Evolutionary conservation across 2,329 filamentous ascomycete genomes (phyloP).

Genomic region (Hyphodiscus sp.): DNA sequence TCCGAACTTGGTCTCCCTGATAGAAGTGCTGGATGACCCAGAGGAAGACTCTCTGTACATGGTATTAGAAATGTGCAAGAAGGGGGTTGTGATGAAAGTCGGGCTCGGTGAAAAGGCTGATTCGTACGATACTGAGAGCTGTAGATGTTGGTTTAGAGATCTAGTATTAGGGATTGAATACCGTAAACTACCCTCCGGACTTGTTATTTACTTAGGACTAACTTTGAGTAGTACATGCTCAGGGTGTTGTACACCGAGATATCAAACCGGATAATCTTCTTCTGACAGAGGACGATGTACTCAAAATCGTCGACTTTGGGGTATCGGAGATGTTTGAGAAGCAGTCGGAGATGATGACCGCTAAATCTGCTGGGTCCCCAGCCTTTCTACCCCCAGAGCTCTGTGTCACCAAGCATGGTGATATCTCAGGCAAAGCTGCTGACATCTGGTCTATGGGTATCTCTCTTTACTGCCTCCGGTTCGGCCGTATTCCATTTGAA

Average conservation of each 20-base stretch:
- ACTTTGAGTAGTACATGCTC: slow-evolving; percentile 66
- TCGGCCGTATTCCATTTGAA: slow-evolving; percentile 83
- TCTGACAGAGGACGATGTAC: slow-evolving; percentile 81
- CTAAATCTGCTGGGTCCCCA: slow-evolving; percentile 89
- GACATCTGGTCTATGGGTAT: slow-evolving; percentile 99
- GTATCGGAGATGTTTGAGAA: slow-evolving; percentile 98
- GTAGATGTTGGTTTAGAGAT: slow-evolving; percentile 89
- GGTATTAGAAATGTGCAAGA: slow-evolving; percentile 98
- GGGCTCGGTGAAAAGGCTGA: slow-evolving; percentile 76
- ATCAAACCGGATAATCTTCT: slow-evolving; percentile 98
- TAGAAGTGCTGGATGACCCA: slow-evolving; percentile 93
- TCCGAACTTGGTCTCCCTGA: slow-evolving; percentile 83
- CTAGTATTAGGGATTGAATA: slow-evolving; percentile 94
- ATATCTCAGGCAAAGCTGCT: slow-evolving; percentile 80
- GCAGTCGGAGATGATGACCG: slow-evolving; percentile 76
- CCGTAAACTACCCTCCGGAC: slow-evolving; percentile 44
- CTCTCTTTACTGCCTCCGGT: slow-evolving; percentile 86
- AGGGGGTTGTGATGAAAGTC: slow-evolving; percentile 95
- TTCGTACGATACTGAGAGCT: slow-evolving; percentile 76
- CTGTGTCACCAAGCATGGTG: slow-evolving; percentile 77
- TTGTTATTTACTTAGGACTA: slow-evolving; percentile 8
- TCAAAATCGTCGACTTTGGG: slow-evolving; percentile 98
- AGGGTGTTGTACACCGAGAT: slow-evolving; percentile 91
- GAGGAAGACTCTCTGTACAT: slow-evolving; percentile 96
- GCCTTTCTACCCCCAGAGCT: slow-evolving; percentile 92